Percentiles rank a stretch among this genome's conserved stretches.
These are phyloP conservation scores for Xylaria castorea DNA, from an alignment of 495 filamentous ascomycete species.

Conservation along the genomic window DNA sequence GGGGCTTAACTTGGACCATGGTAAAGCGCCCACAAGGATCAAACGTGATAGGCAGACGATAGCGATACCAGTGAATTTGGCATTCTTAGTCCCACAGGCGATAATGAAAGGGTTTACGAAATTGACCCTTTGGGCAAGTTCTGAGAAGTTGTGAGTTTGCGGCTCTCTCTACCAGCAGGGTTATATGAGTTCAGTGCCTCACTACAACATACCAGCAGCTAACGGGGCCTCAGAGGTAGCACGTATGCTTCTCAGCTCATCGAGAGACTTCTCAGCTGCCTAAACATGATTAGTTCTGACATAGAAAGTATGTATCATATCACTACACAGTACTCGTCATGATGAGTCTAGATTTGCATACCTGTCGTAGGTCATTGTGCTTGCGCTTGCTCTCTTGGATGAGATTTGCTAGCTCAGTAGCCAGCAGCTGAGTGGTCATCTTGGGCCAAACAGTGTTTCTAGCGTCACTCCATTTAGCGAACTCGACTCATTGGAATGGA, in stretches of 20 bases:
- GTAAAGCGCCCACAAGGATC: constrained; percentile 77
- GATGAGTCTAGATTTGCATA: constrained; percentile 45
- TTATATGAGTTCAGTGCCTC: neutral
- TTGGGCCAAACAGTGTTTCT: constrained; percentile 47
- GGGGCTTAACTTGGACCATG: constrained; percentile 75
- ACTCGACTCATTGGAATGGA: neutral
- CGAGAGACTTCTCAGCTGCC: constrained; percentile 93
- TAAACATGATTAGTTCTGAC: constrained; percentile 41
- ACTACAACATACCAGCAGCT: constrained; percentile 68
- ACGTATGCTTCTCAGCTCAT: constrained; percentile 83
- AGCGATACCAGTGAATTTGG: constrained; percentile 84
- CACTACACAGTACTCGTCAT: neutral
- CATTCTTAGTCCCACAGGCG: constrained; percentile 86
- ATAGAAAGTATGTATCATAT: neutral
- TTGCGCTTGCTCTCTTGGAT: constrained; percentile 96
- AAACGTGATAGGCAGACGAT: constrained; percentile 88
- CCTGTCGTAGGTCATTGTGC: constrained; percentile 85
- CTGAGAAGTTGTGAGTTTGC: constrained; percentile 54
- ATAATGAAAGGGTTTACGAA: constrained; percentile 93
- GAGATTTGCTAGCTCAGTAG: constrained; percentile 86
- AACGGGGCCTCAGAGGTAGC: constrained; percentile 82
- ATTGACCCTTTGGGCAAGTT: constrained; percentile 78
- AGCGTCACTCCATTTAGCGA: constrained; percentile 35
- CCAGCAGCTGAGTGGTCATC: constrained; percentile 94
- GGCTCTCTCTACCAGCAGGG: constrained; percentile 1